Conservation (phyloP, 140 eudicot genomes). For the Bidens hawaiensis region DNA sequence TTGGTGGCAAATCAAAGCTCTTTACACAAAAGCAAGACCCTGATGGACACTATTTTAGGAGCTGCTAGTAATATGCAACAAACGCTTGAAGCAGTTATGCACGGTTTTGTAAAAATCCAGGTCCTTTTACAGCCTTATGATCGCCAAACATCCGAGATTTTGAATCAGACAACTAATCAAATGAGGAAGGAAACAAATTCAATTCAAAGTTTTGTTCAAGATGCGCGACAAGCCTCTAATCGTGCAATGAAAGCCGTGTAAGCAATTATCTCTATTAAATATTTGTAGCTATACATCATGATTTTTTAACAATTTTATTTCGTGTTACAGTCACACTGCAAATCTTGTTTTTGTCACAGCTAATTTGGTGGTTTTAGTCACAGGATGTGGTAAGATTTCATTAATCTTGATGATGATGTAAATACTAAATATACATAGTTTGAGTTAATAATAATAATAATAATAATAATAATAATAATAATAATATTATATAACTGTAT, state of each 20-base stretch:
- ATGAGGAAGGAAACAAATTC: constrained; percentile 34
- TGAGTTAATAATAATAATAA: not conserved
- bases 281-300: not conserved
- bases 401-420: too few relatives aligned
- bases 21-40: constrained; percentile 32
- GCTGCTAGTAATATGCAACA: constrained; percentile 37
- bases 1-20: constrained; percentile 40
- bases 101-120: constrained; percentile 29
- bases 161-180: constrained; percentile 34
- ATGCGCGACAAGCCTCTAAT: constrained; percentile 27
- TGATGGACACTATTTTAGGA: constrained; percentile 40
- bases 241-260: constrained; percentile 44
- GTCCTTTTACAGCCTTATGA: constrained; percentile 41
- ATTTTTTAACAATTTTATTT: not conserved
- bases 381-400: constrained; percentile 53
- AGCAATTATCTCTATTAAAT: constrained; percentile 8
- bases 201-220: constrained; percentile 38
- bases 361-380: constrained; percentile 38
- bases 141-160: constrained; percentile 15
- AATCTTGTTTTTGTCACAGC: constrained; percentile 46
- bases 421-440: too few relatives aligned
- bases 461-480: too few relatives aligned
- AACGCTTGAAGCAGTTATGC: constrained; percentile 34
- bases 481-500: too few relatives aligned
- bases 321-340: constrained; percentile 38